These are phyloP conservation scores for Colletotrichum tropicale DNA, from an alignment of 2,329 filamentous ascomycete genomes.

Conservation along the genomic window DNA sequence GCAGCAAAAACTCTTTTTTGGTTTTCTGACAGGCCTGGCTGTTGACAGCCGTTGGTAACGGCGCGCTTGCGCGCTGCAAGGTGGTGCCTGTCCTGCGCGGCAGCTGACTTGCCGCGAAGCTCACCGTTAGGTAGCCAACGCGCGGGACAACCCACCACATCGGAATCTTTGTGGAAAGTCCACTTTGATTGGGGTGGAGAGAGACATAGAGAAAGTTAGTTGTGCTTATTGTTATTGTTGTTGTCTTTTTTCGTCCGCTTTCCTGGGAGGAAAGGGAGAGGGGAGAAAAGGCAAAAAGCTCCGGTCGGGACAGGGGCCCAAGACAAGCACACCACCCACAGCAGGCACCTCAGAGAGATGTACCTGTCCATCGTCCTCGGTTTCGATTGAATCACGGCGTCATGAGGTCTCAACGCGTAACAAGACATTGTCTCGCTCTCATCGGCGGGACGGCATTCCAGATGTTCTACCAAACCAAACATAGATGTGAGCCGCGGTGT, in stretches of 20 bases:
- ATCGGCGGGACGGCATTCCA: background rate
- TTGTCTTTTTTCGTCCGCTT: background rate
- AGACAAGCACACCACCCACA: too few species aligned
- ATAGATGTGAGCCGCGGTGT: background rate
- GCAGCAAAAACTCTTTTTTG: background rate
- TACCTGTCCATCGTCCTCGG: background rate
- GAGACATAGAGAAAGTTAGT: background rate
- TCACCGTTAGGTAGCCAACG: background rate
- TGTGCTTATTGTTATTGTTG: background rate
- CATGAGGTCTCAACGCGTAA: slow-evolving; percentile 1
- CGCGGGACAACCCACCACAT: background rate
- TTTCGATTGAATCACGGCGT: background rate
- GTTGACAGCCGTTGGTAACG: background rate
- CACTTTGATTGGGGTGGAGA: background rate
- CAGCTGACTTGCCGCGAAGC: background rate
- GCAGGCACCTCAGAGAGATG: too few species aligned
- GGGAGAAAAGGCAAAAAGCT: background rate
- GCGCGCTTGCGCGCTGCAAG: background rate
- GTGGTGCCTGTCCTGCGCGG: background rate
- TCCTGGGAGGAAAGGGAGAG: background rate
- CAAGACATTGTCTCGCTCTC: slow-evolving; percentile 9
- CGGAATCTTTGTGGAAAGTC: background rate
- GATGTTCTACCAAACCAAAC: background rate
- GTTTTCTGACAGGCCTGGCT: background rate
- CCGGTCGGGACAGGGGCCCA: background rate